Percentiles rank a stretch among this genome's conserved stretches.
phyloP scores from a whole-genome alignment of 1,284 basidiomycete genomes.

The Marasmius fiardii region DNA sequence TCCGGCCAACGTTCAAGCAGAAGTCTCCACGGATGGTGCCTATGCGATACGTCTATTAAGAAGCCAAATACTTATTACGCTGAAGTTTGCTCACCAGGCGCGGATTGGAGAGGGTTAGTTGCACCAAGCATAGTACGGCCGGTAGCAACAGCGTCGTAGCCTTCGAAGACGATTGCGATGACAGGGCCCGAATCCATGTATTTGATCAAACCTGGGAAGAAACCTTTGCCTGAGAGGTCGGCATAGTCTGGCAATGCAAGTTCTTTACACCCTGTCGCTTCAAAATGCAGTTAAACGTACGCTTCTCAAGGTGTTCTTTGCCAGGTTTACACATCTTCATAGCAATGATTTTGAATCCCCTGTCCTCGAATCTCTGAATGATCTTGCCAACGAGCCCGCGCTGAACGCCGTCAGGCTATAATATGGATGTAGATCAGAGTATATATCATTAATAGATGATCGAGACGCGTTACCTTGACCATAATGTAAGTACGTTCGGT shows the following conservation, averaged over 20 bases:
- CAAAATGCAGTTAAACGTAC: slow-evolving; percentile 36
- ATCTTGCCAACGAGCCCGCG: slow-evolving; percentile 93
- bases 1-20: slow-evolving; percentile 89
- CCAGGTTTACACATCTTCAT: slow-evolving; percentile 82
- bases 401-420: slow-evolving; percentile 95
- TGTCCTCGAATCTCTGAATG: slow-evolving; percentile 90
- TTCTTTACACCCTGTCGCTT: slow-evolving; percentile 13
- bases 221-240: slow-evolving; percentile 87
- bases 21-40: slow-evolving; percentile 92
- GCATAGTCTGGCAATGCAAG: slow-evolving; percentile 71
- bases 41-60: slow-evolving; percentile 24
- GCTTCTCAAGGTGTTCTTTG: slow-evolving; percentile 82
- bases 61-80: slow-evolving; percentile 16
- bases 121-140: slow-evolving; percentile 95
- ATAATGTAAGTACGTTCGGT: slow-evolving; percentile 85
- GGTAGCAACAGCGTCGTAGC: slow-evolving; percentile 95
- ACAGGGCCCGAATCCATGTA: slow-evolving; percentile 98
- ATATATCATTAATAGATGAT: not conserved
- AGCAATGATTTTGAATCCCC: slow-evolving; percentile 92
- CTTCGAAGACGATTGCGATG: slow-evolving; percentile 96
- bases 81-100: slow-evolving; percentile 57
- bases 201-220: slow-evolving; percentile 92
- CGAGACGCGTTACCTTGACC: slow-evolving; percentile 63
- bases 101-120: slow-evolving; percentile 93
- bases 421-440: not conserved